These are phyloP conservation scores for Nannochloris sp. DNA, from an alignment of 139 green algal species.

Conservation along the genomic window DNA sequence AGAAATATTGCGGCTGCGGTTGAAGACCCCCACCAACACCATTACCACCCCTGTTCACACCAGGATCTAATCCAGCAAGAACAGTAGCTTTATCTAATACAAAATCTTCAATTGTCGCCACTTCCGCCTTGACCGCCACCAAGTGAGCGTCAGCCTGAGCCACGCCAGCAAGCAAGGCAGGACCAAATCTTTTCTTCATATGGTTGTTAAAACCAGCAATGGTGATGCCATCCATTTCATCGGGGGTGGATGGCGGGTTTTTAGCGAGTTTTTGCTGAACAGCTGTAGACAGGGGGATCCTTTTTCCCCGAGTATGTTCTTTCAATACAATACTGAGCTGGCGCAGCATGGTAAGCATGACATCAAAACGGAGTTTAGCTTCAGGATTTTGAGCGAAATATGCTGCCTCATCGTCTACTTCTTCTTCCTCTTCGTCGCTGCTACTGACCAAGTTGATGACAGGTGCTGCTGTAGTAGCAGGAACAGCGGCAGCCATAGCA, in stretches of 20 bases:
- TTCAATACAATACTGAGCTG: constrained; percentile 19
- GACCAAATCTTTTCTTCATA: constrained; percentile 23
- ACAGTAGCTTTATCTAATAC: too few species aligned
- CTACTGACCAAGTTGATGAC: neutral
- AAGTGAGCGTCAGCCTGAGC: constrained; percentile 25
- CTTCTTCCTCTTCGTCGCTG: neutral
- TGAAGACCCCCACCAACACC: neutral
- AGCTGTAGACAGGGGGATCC: neutral
- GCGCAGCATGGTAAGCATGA: constrained; percentile 8
- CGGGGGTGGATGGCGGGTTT: neutral
- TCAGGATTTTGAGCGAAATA: neutral
- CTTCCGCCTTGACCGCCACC: constrained; percentile 5
- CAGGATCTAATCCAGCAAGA: constrained; percentile 25
- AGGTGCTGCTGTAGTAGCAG: neutral
- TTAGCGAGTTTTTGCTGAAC: constrained; percentile 5
- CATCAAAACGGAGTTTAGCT: neutral
- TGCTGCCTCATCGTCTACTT: neutral
- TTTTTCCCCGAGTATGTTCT: neutral
- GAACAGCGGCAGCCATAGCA: neutral
- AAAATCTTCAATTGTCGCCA: neutral
- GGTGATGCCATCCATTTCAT: neutral
- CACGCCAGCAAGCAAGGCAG: constrained; percentile 13
- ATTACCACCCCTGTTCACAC: constrained; percentile 14
- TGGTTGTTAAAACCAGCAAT: constrained; percentile 11
- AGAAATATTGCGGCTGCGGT: too few species aligned